Conservation (phyloP, 2,329 filamentous ascomycete species). For the Cladorrhinum sp. region DNA sequence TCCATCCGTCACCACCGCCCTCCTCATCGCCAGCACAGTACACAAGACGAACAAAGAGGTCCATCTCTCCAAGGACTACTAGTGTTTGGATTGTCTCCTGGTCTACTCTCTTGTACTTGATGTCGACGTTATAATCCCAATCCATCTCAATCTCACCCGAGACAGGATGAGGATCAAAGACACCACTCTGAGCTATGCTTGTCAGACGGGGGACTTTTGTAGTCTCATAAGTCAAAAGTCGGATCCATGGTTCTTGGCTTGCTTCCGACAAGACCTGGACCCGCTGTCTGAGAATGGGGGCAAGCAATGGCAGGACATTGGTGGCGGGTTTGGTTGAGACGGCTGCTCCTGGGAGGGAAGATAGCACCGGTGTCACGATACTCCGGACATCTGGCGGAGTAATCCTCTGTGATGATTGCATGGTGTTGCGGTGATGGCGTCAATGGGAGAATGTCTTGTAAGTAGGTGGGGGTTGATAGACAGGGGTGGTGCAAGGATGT, state of each 20-base stretch:
- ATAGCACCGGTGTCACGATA: slow-evolving; percentile 56
- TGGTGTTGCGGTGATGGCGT: slow-evolving; percentile 9
- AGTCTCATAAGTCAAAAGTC: slow-evolving; percentile 66
- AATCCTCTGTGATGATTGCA: slow-evolving; percentile 31
- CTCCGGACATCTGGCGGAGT: slow-evolving; percentile 44
- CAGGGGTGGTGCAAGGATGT: not conserved
- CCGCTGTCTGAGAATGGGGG: slow-evolving; percentile 63
- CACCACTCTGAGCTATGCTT: slow-evolving; percentile 58
- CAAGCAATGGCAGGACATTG: slow-evolving; percentile 57
- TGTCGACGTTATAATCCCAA: slow-evolving; percentile 60
- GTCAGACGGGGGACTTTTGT: slow-evolving; percentile 55
- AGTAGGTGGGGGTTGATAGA: not conserved
- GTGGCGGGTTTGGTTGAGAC: slow-evolving; percentile 56
- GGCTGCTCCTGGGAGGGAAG: slow-evolving; percentile 57
- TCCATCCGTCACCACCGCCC: slow-evolving; percentile 63
- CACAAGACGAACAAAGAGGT: slow-evolving; percentile 62
- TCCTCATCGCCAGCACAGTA: slow-evolving; percentile 66
- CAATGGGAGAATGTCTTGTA: not conserved
- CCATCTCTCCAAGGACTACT: slow-evolving; percentile 56
- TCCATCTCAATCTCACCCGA: slow-evolving; percentile 77
- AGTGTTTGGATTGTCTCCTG: slow-evolving; percentile 71
- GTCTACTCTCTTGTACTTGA: slow-evolving; percentile 66
- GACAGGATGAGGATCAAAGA: slow-evolving; percentile 74
- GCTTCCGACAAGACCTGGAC: slow-evolving; percentile 62
- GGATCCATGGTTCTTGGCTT: slow-evolving; percentile 67